Conservation (phyloP, 768 basidiomycete genomes). For the Auricularia auricula-judae region DNA sequence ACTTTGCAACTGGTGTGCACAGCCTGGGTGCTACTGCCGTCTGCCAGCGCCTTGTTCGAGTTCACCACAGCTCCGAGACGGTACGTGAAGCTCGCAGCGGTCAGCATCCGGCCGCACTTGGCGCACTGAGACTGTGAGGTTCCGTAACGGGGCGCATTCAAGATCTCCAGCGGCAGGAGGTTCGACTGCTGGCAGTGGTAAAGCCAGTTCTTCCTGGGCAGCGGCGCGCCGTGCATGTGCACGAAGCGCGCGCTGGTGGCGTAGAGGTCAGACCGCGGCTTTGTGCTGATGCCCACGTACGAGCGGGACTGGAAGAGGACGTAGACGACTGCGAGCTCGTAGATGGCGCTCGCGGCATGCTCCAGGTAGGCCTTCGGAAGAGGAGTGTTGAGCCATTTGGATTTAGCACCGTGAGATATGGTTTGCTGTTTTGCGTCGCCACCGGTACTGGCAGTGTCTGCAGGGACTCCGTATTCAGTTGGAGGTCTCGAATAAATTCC, state of each 20-base stretch:
- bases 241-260: not conserved
- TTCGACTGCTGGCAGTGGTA: not conserved
- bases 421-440: too few relatives aligned
- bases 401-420: not conserved
- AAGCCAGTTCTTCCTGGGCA: not conserved
- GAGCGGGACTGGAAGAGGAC: not conserved
- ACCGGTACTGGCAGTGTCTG: too few relatives aligned
- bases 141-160: not conserved
- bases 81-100: not conserved
- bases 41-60: too few relatives aligned
- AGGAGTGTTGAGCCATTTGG: not conserved
- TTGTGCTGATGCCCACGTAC: not conserved
- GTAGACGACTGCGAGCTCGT: not conserved
- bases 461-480: too few relatives aligned
- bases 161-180: not conserved
- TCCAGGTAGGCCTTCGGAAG: not conserved
- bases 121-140: not conserved
- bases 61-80: too few relatives aligned
- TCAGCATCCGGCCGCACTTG: not conserved
- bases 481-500: too few relatives aligned
- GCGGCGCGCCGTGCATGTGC: not conserved
- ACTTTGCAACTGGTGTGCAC: not conserved
- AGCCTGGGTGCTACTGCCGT: not conserved
- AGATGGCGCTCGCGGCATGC: not conserved
- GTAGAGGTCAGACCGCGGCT: not conserved